Evolutionary conservation across 495 filamentous ascomycete genomes (phyloP).

Genomic region (Parmelia sp.): DNA sequence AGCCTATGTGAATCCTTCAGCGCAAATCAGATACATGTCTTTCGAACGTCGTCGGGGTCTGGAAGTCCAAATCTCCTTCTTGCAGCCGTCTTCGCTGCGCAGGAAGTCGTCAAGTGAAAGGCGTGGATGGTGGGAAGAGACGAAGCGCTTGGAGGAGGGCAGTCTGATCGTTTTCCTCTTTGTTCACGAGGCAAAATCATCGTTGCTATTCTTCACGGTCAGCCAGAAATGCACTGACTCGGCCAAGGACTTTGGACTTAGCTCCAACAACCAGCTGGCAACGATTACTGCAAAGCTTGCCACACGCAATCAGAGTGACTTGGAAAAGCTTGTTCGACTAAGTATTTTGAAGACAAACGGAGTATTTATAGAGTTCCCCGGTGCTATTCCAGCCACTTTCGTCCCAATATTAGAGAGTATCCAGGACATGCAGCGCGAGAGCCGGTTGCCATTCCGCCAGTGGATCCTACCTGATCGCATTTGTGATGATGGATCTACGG

Average conservation of each 20-base stretch:
- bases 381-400: slow-evolving; percentile 60
- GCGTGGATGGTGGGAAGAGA: slow-evolving; percentile 17
- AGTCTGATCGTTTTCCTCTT: slow-evolving; percentile 5
- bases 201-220: slow-evolving; percentile 9
- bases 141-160: slow-evolving; percentile 13
- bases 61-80: slow-evolving; percentile 23
- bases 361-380: slow-evolving; percentile 62
- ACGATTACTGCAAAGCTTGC: slow-evolving; percentile 27
- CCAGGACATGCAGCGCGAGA: slow-evolving; percentile 47
- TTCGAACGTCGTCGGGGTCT: slow-evolving; percentile 40
- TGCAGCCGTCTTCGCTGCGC: not conserved
- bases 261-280: slow-evolving; percentile 22
- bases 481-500: slow-evolving; percentile 36
- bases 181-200: not conserved
- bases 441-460: slow-evolving; percentile 53
- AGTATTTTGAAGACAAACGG: slow-evolving; percentile 17
- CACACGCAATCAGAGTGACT: slow-evolving; percentile 26
- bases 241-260: slow-evolving; percentile 18
- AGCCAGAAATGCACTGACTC: slow-evolving; percentile 3
- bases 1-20: slow-evolving; percentile 27
- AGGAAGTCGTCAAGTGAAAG: slow-evolving; percentile 7
- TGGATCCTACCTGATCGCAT: slow-evolving; percentile 44
- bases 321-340: slow-evolving; percentile 18
- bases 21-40: slow-evolving; percentile 13
- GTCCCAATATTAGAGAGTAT: slow-evolving; percentile 58